Base-by-base conservation (phyloP, 352 stramenopile species). In the Halophytophthora polymorphica region DNA sequence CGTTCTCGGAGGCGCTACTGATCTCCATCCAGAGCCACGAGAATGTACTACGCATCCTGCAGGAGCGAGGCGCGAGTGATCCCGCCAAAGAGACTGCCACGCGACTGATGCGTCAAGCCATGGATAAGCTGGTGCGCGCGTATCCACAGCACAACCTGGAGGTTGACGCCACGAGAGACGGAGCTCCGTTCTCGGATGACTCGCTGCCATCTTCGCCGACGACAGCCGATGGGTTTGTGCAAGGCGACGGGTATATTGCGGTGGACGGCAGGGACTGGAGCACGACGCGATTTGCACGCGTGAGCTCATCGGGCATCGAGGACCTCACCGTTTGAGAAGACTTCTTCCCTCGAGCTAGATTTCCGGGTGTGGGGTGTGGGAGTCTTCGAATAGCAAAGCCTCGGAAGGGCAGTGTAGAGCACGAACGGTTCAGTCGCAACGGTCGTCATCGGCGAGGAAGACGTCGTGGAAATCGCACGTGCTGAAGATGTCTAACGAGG, bases 21-120 rank as follows among this genome's bases (percentile, higher is more conserved):
- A 90, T 90, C 29, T 89, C 79, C 2, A 90, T 93, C 25, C 82
- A 93, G 51, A 90, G 82, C 43, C 77, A 83, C 50, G 82, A 90
- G 48, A 89, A 90, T 45, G 82, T 93, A 25, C 55, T 93, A 15
- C 79, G 76, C 42, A 90, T 90, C 38, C 54, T 93, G 7, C 70
- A 85, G 53, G 64, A 90, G 62, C 64, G 82, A 53, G 75, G 80
- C 31, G 69, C 73, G 5, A 83, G 61, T 12, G 82, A 93, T 42
- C 59, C 54, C 3, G 56, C 64, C 0, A 88, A 86, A 58, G 77
- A 90, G 53, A 51, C 60, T 14, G 72, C 71, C 0, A 59, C 90
- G 13, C 71, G 69, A 10, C 61, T 86, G 37, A 90, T 93, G 79
- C 77, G 82, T 0, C 69, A 87, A 40, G 77, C 82, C 15, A 56